Percentiles rank a stretch among this genome's conserved stretches.
These are phyloP conservation scores for Saccharum officinarum DNA, from an alignment of 176 grass and related monocot species.

Conservation along the genomic window DNA sequence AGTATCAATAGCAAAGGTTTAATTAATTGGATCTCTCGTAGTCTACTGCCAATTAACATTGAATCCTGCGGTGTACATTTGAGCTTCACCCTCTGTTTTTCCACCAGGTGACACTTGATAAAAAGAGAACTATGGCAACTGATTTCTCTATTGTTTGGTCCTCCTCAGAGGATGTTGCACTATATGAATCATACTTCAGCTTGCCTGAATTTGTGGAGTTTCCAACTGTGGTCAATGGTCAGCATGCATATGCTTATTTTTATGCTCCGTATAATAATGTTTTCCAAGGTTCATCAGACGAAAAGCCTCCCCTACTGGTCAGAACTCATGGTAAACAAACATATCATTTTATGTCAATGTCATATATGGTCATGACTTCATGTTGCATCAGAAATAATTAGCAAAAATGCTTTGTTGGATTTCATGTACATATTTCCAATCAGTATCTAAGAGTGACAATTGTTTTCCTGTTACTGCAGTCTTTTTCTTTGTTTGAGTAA, in stretches of 20 bases:
- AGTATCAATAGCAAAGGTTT: slow-evolving; percentile 87
- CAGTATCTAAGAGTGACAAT: neutral
- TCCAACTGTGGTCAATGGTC: slow-evolving; percentile 62
- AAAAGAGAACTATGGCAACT: slow-evolving; percentile 43
- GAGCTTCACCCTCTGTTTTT: slow-evolving; percentile 30
- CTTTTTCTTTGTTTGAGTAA: neutral
- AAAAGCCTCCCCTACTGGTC: slow-evolving; percentile 88
- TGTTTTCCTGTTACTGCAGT: neutral
- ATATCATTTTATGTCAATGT: neutral
- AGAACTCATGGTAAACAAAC: slow-evolving; percentile 66
- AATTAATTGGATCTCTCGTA: slow-evolving; percentile 1
- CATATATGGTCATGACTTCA: neutral
- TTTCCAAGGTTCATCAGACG: slow-evolving; percentile 63
- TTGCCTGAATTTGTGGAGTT: slow-evolving; percentile 83
- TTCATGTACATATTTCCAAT: neutral
- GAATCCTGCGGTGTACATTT: neutral
- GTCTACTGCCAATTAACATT: neutral
- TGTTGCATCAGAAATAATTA: neutral
- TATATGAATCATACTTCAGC: slow-evolving; percentile 73
- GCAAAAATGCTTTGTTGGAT: neutral
- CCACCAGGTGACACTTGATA: slow-evolving; percentile 72
- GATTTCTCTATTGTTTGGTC: slow-evolving; percentile 89
- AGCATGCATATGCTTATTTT: slow-evolving; percentile 91
- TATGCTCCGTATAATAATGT: slow-evolving; percentile 64
- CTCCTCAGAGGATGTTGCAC: slow-evolving; percentile 63